Conservation (phyloP, 148 eudicot species). For the Pouteria glomerata region DNA sequence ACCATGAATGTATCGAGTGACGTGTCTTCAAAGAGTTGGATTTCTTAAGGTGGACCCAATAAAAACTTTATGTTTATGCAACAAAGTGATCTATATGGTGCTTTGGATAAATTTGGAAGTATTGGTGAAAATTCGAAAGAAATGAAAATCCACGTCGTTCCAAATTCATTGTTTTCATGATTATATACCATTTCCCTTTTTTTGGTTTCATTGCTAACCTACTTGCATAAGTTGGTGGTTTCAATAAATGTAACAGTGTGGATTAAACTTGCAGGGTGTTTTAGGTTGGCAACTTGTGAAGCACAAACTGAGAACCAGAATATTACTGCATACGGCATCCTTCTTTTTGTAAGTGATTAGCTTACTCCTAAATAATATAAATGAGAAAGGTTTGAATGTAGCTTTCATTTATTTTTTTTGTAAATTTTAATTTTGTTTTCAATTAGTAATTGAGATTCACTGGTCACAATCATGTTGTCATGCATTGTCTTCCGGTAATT, state of each 20-base stretch:
- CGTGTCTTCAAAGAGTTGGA: not conserved
- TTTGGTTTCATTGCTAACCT: not conserved
- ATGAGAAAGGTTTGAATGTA: not conserved
- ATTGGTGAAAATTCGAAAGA: not conserved
- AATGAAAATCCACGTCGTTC: not conserved
- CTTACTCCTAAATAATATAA: not conserved
- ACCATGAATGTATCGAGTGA: too few relatives aligned
- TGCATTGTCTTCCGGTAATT: not conserved
- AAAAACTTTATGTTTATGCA: not conserved
- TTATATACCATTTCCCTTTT: not conserved
- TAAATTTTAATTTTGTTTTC: not conserved
- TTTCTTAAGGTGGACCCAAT: not conserved
- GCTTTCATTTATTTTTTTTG: not conserved
- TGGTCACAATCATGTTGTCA: not conserved
- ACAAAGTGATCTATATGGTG: not conserved
- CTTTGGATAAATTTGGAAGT: not conserved
- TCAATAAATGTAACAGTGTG: not conserved
- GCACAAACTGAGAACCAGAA: constrained; percentile 55
- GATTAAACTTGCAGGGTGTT: constrained; percentile 56
- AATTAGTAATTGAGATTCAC: not conserved
- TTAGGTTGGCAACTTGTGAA: constrained; percentile 60
- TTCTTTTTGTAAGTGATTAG: constrained; percentile 63
- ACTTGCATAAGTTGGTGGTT: not conserved
- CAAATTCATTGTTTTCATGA: not conserved
- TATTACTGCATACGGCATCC: constrained; percentile 71